Evolutionary conservation across 768 basidiomycete species (phyloP).

Genomic region (Lactarius tabidus): DNA sequence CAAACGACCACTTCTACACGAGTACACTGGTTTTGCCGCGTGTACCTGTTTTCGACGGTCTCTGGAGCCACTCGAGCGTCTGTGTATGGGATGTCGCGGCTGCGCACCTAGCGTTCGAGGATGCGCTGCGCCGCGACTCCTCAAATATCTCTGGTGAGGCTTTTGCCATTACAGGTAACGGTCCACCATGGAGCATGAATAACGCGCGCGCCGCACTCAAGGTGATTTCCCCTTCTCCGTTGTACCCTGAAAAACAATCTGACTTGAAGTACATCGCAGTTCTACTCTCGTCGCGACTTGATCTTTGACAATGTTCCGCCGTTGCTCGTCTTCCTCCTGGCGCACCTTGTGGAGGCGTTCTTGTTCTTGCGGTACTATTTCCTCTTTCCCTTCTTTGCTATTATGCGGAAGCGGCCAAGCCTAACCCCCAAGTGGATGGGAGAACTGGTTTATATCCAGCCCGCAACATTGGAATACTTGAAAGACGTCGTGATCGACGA

Average conservation of each 20-base stretch:
- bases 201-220: conserved; percentile 33
- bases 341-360: conserved; percentile 33
- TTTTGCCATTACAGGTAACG: conserved; percentile 36
- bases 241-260: not conserved
- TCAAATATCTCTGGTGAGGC: conserved; percentile 33
- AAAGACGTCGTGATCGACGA: conserved; percentile 34
- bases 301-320: conserved; percentile 32
- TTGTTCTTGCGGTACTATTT: conserved; percentile 34
- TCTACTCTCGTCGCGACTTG: conserved; percentile 32
- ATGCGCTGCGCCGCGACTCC: conserved; percentile 30
- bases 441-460: conserved; percentile 33
- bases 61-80: conserved; percentile 32
- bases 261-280: conserved; percentile 24
- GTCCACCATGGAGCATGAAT: conserved; percentile 33
- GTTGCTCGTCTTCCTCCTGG: conserved; percentile 32
- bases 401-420: conserved; percentile 25
- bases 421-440: conserved; percentile 35
- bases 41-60: conserved; percentile 33
- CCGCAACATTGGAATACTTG: conserved; percentile 34
- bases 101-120: conserved; percentile 35
- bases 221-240: conserved; percentile 24
- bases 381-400: conserved; percentile 26
- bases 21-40: conserved; percentile 34
- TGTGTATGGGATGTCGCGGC: conserved; percentile 38
- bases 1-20: conserved; percentile 34